These are phyloP conservation scores for Pezicula radicicola DNA, from an alignment of 2,329 filamentous ascomycete species.

Conservation along the genomic window DNA sequence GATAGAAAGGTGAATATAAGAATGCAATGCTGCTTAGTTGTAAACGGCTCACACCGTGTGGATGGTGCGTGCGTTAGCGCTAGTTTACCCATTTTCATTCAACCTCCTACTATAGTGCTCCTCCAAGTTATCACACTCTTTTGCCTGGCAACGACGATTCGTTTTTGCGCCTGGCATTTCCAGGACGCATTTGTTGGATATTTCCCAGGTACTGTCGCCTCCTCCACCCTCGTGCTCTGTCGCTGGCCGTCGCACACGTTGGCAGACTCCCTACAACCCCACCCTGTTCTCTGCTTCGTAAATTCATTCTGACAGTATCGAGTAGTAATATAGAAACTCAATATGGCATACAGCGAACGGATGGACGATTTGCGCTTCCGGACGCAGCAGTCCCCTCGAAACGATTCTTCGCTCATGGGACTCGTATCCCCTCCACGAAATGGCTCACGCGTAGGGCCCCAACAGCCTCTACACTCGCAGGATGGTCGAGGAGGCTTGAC, in stretches of 20 bases:
- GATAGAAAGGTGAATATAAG: too few relatives aligned
- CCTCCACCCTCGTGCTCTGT: not conserved
- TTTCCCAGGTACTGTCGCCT: conserved; percentile 3
- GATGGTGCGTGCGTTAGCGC: too few relatives aligned
- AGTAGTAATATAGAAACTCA: conserved; percentile 26
- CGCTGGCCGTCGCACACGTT: too few relatives aligned
- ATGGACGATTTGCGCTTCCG: conserved; percentile 82
- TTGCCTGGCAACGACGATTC: conserved; percentile 11
- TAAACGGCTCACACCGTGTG: too few relatives aligned
- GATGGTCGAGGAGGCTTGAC: conserved; percentile 78
- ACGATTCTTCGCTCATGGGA: conserved; percentile 71
- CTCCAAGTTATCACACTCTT: conserved; percentile 3
- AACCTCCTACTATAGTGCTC: too few relatives aligned
- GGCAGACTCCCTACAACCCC: not conserved
- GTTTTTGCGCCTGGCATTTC: conserved; percentile 12
- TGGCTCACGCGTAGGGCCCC: conserved; percentile 51
- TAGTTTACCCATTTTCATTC: too few relatives aligned
- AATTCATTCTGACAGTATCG: conserved; percentile 15
- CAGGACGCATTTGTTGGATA: conserved; percentile 14
- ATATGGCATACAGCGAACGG: conserved; percentile 64
- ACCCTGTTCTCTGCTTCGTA: conserved; percentile 3
- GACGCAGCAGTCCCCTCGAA: conserved; percentile 72
- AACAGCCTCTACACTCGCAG: conserved; percentile 52
- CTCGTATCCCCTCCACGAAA: conserved; percentile 74
- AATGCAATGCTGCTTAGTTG: too few relatives aligned